These are phyloP conservation scores for Candida incommunis DNA, from an alignment of 805 yeast species.

Conservation along the genomic window DNA sequence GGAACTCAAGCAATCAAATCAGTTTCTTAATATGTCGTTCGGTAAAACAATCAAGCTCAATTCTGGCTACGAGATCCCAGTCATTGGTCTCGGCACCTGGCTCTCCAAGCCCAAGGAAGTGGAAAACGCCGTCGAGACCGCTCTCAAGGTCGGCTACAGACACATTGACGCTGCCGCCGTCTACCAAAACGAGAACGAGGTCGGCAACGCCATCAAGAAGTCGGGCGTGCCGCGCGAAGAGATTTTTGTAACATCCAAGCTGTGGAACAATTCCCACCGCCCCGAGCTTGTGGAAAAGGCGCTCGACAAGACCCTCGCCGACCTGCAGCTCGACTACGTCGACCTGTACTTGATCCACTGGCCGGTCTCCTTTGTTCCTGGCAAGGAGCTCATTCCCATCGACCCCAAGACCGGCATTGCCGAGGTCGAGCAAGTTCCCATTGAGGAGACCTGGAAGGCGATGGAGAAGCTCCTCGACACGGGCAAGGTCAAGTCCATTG, in stretches of 20 bases:
- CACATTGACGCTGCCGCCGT: conserved; percentile 66
- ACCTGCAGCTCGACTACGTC: conserved; percentile 43
- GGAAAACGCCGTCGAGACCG: conserved; percentile 40
- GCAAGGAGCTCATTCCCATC: conserved; percentile 7
- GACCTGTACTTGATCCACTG: conserved; percentile 57
- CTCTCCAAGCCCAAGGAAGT: conserved; percentile 35
- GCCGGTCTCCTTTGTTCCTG: conserved; percentile 31
- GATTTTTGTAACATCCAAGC: conserved; percentile 48
- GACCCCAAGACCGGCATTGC: conserved; percentile 14
- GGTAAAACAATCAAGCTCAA: conserved; percentile 30
- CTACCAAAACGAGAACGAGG: conserved; percentile 54
- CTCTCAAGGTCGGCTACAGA: conserved; percentile 50
- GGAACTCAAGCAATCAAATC: too few relatives aligned
- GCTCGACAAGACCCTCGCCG: conserved; percentile 34
- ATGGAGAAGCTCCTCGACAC: conserved; percentile 44
- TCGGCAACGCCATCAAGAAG: conserved; percentile 39
- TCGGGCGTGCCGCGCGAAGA: conserved; percentile 32
- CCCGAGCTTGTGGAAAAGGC: conserved; percentile 28
- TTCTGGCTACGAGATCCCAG: conserved; percentile 49
- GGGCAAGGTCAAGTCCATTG: conserved; percentile 44
- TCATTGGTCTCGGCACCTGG: conserved; percentile 58
- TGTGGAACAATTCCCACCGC: conserved; percentile 29
- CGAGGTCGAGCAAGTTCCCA: conserved; percentile 17
- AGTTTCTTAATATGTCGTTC: conserved; percentile 7
- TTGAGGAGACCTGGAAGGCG: conserved; percentile 44